A percentile compares a stretch with the other conserved stretches of the same genome.
phyloP scores from a whole-genome alignment of 768 basidiomycete genomes.

The Hypsizygus marmoreus region DNA sequence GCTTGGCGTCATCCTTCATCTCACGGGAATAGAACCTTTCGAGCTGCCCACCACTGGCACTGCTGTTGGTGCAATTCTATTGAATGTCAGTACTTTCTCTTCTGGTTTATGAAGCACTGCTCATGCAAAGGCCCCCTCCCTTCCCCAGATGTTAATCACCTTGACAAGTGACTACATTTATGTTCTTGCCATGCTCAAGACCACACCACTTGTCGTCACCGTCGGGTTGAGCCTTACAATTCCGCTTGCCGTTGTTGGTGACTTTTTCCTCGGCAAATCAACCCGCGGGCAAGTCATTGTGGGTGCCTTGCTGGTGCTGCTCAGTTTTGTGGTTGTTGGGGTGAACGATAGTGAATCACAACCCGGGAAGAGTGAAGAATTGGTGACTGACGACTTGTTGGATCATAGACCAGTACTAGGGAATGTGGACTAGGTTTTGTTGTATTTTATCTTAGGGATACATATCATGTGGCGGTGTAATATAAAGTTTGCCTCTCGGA shows the following conservation, averaged over 20 bases:
- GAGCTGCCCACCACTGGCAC: constrained; percentile 54
- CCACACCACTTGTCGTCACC: constrained; percentile 91
- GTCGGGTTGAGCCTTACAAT: constrained; percentile 93
- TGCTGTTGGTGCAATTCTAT: constrained; percentile 31
- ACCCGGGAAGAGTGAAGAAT: constrained; percentile 3
- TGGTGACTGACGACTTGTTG: constrained; percentile 1
- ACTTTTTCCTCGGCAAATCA: constrained; percentile 63
- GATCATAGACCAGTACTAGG: too few species aligned
- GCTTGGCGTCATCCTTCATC: constrained; percentile 68
- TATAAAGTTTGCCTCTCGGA: too few species aligned
- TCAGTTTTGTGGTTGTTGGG: constrained; percentile 78
- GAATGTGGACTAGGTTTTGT: too few species aligned
- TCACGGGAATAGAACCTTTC: constrained; percentile 62
- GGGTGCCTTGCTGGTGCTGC: constrained; percentile 77
- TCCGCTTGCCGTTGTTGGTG: constrained; percentile 86
- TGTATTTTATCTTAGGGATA: too few species aligned
- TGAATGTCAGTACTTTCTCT: constrained; percentile 34
- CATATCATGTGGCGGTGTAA: too few species aligned
- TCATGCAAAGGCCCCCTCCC: neutral
- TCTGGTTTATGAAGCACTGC: neutral
- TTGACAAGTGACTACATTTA: constrained; percentile 84
- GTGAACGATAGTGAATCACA: constrained; percentile 42
- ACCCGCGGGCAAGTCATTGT: constrained; percentile 60
- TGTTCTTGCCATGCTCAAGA: constrained; percentile 93
- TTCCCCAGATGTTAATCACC: constrained; percentile 75